phyloP scores from a whole-genome alignment of 495 filamentous ascomycete species.

The Neurospora sp. region DNA sequence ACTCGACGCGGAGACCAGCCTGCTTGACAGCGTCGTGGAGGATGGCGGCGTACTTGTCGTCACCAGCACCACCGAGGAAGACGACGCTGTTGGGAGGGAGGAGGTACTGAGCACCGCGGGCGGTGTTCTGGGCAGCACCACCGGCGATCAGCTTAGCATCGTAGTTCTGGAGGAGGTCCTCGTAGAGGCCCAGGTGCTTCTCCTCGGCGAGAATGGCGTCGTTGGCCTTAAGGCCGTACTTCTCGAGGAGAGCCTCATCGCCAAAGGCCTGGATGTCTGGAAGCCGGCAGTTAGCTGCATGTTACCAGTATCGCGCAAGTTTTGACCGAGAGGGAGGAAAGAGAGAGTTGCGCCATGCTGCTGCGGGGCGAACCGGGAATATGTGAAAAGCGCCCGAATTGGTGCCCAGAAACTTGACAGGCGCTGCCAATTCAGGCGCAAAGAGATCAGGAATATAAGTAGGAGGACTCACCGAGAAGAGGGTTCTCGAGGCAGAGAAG shows the following conservation, averaged over 20 bases:
- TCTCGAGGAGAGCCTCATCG: slow-evolving; percentile 69
- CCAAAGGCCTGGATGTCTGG: slow-evolving; percentile 87
- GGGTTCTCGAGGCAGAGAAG: slow-evolving; percentile 93
- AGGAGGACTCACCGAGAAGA: slow-evolving; percentile 59
- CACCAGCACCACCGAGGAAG: slow-evolving; percentile 87
- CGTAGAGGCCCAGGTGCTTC: slow-evolving; percentile 80
- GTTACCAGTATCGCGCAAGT: background rate
- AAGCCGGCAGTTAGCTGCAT: background rate
- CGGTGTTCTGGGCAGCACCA: slow-evolving; percentile 96
- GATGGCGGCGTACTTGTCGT: slow-evolving; percentile 82
- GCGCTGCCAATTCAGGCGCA: background rate
- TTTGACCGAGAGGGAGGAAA: background rate
- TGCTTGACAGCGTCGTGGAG: slow-evolving; percentile 67
- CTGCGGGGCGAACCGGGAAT: background rate
- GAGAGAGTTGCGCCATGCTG: background rate
- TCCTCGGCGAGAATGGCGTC: slow-evolving; percentile 94
- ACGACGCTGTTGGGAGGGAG: slow-evolving; percentile 77
- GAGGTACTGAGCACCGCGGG: slow-evolving; percentile 93
- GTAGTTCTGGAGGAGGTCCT: slow-evolving; percentile 78
- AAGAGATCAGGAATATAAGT: slow-evolving; percentile 1
- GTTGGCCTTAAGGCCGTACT: slow-evolving; percentile 89
- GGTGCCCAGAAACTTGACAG: background rate
- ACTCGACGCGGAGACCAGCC: slow-evolving; percentile 83
- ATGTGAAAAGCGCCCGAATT: background rate
- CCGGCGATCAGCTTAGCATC: slow-evolving; percentile 91